A percentile compares a stretch with the other conserved stretches of the same genome.
These are phyloP conservation scores for Aspergillus melleus DNA, from an alignment of 2,329 filamentous ascomycete species.

Conservation along the genomic window DNA sequence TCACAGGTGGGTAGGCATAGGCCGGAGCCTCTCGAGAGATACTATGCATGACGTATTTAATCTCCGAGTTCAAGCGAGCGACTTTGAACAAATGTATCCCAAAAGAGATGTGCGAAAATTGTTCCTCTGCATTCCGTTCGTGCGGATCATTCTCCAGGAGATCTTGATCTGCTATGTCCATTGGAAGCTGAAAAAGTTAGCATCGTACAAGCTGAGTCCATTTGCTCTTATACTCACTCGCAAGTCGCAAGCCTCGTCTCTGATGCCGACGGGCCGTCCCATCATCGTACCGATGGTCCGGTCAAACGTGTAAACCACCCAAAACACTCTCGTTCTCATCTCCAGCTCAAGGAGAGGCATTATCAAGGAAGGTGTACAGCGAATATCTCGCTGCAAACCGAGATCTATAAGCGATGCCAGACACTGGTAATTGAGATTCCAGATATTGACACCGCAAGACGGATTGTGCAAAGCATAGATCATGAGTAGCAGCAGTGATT, in stretches of 20 bases:
- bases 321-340: slow-evolving; percentile 57
- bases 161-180: slow-evolving; percentile 13
- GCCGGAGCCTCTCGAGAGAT: slow-evolving; percentile 48
- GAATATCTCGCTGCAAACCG: slow-evolving; percentile 54
- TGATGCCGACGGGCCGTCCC: slow-evolving; percentile 56
- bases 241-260: slow-evolving; percentile 57
- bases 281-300: slow-evolving; percentile 56
- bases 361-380: slow-evolving; percentile 31
- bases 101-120: slow-evolving; percentile 39
- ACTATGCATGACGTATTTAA: slow-evolving; percentile 59
- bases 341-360: slow-evolving; percentile 54
- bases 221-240: slow-evolving; percentile 36
- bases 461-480: slow-evolving; percentile 55
- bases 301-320: slow-evolving; percentile 55
- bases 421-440: slow-evolving; percentile 59
- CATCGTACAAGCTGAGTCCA: neutral
- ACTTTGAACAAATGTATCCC: slow-evolving; percentile 51
- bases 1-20: slow-evolving; percentile 52
- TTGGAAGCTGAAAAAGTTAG: slow-evolving; percentile 20
- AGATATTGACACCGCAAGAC: slow-evolving; percentile 51
- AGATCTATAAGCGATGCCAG: slow-evolving; percentile 53
- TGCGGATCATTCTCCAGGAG: neutral
- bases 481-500: slow-evolving; percentile 46
- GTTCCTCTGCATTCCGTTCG: slow-evolving; percentile 12
- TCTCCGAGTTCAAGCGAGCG: slow-evolving; percentile 54